phyloP scores from a whole-genome alignment of 495 filamentous ascomycete species.

The Aspergillus steynii region DNA sequence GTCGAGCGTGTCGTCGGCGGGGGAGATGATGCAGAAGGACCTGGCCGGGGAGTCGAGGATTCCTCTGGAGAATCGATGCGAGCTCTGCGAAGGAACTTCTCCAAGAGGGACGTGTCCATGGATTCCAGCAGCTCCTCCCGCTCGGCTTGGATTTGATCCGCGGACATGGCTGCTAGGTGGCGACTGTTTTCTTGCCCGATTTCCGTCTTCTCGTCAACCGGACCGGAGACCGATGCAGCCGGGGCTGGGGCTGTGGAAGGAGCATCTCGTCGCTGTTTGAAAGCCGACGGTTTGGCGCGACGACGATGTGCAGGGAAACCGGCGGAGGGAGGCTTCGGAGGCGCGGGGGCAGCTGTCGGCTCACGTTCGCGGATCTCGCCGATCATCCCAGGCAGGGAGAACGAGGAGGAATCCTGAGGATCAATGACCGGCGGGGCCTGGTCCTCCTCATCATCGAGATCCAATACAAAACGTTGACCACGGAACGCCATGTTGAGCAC shows the following conservation, averaged over 20 bases:
- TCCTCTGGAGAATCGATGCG: constrained; percentile 65
- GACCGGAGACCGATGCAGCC: background rate
- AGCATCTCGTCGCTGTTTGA: constrained; percentile 64
- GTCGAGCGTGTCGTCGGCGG: background rate
- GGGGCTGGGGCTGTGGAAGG: constrained; percentile 1
- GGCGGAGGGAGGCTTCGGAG: constrained; percentile 61
- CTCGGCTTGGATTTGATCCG: constrained; percentile 75
- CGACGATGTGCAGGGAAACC: constrained; percentile 89
- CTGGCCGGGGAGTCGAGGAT: constrained; percentile 7
- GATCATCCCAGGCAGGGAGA: constrained; percentile 54
- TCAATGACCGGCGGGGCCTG: constrained; percentile 20
- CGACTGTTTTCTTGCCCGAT: constrained; percentile 84
- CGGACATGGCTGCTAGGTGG: constrained; percentile 75
- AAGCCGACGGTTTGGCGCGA: constrained; percentile 67
- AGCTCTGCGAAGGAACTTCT: constrained; percentile 75
- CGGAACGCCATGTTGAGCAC: constrained; percentile 53
- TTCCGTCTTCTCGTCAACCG: constrained; percentile 53
- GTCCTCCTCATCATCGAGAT: constrained; percentile 39
- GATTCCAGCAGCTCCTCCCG: constrained; percentile 69
- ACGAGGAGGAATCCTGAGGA: constrained; percentile 13
- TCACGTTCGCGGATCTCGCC: constrained; percentile 77
- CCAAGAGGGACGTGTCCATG: constrained; percentile 69
- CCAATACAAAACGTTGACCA: constrained; percentile 61
- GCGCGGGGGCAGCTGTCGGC: constrained; percentile 46
- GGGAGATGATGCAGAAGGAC: constrained; percentile 1